These are phyloP conservation scores for Lipomyces oligophaga DNA, from an alignment of 805 yeast species.

Conservation along the genomic window DNA sequence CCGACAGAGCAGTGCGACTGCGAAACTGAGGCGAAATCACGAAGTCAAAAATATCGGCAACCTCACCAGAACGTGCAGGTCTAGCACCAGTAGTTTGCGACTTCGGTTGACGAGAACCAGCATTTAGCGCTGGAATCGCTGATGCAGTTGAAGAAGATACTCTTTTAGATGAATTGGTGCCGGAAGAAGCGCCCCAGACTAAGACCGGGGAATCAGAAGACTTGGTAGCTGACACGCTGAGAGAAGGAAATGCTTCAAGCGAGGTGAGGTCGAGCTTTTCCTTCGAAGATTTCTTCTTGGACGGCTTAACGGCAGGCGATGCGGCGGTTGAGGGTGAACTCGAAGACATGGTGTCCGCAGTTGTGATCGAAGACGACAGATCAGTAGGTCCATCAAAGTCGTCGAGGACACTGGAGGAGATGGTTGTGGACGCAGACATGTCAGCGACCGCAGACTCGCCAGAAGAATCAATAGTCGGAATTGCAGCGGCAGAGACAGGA, in stretches of 20 bases:
- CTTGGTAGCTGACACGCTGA: conserved; percentile 27
- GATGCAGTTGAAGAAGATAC: conserved; percentile 17
- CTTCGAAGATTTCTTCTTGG: conserved; percentile 7
- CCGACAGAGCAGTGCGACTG: conserved; percentile 58
- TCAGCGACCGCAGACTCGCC: conserved; percentile 4
- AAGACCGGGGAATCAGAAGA: conserved; percentile 13
- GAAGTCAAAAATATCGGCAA: conserved; percentile 78
- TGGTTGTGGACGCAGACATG: neutral
- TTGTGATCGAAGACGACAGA: conserved; percentile 20
- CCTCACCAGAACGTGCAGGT: conserved; percentile 54
- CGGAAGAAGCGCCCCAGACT: conserved; percentile 30
- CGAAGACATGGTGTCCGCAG: conserved; percentile 16
- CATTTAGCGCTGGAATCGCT: conserved; percentile 31
- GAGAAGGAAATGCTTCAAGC: conserved; percentile 35
- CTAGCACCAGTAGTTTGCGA: too few species aligned
- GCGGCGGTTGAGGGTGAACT: conserved; percentile 13
- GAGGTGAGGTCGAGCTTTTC: conserved; percentile 32
- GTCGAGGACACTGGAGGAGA: conserved; percentile 4
- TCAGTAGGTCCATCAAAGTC: conserved; percentile 17
- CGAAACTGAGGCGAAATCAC: conserved; percentile 57
- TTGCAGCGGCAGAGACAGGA: neutral
- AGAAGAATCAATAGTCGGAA: neutral
- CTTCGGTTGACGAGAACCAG: conserved; percentile 33
- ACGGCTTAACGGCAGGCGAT: conserved; percentile 1
- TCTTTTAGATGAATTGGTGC: conserved; percentile 11